Conservation (phyloP, 306 rosid genomes). For the Nissolia schottii region DNA sequence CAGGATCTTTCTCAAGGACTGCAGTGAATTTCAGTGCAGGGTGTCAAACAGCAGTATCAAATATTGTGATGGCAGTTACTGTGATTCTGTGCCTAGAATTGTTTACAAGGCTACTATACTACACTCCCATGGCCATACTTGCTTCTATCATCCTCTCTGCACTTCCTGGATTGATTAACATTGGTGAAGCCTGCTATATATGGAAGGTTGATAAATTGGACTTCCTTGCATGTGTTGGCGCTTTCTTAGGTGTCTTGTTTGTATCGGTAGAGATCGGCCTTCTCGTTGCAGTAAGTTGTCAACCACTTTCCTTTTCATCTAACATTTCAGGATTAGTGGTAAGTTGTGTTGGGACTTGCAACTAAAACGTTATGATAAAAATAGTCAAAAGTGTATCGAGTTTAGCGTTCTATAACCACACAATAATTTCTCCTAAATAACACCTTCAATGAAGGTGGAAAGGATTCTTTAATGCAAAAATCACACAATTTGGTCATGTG, state of each 20-base stretch:
- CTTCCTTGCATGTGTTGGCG: slow-evolving; percentile 71
- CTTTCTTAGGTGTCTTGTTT: slow-evolving; percentile 76
- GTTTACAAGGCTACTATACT: slow-evolving; percentile 67
- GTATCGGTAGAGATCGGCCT: slow-evolving; percentile 69
- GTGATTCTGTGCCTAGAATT: slow-evolving; percentile 60
- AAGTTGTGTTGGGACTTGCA: no score
- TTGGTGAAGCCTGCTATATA: slow-evolving; percentile 47
- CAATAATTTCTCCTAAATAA: no score
- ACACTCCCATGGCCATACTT: slow-evolving; percentile 79
- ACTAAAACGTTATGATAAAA: no score
- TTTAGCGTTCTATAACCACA: no score
- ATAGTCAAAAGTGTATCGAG: no score
- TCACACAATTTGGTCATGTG: no score
- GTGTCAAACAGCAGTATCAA: slow-evolving; percentile 60
- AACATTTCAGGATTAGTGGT: no score
- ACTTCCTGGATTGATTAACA: slow-evolving; percentile 72
- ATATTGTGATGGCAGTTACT: slow-evolving; percentile 72
- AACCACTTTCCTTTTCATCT: background rate
- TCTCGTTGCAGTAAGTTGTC: slow-evolving; percentile 54
- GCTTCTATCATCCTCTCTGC: slow-evolving; percentile 86
- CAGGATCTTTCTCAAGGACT: slow-evolving; percentile 84
- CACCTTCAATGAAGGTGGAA: no score
- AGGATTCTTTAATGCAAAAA: no score
- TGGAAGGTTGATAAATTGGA: slow-evolving; percentile 86
- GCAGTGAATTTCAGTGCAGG: slow-evolving; percentile 90